These are phyloP conservation scores for Boechera retrofracta DNA, from an alignment of 345 rosid genomes.

Conservation along the genomic window DNA sequence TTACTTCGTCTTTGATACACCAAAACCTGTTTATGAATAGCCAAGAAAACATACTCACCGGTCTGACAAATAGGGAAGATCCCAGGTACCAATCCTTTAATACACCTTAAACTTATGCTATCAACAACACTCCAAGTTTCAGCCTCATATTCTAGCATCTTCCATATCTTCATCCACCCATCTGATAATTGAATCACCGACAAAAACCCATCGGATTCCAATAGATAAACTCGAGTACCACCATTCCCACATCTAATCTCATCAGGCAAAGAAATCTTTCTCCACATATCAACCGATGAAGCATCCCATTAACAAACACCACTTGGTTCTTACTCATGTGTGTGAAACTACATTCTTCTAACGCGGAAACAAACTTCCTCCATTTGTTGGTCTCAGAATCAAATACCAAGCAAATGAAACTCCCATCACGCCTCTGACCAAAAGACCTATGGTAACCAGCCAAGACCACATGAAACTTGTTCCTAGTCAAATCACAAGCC, in stretches of 20 bases:
- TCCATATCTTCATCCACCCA: conserved; percentile 83
- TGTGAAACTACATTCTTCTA: conserved; percentile 64
- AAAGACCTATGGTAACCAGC: conserved; percentile 84
- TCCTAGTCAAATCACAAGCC: conserved; percentile 54
- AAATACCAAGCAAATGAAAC: conserved; percentile 73
- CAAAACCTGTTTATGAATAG: conserved; percentile 78
- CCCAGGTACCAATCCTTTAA: conserved; percentile 72
- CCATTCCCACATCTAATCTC: conserved; percentile 58
- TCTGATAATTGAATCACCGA: conserved; percentile 77
- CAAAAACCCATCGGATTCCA: conserved; percentile 70
- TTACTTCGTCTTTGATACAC: conserved; percentile 64
- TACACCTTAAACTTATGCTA: conserved; percentile 76
- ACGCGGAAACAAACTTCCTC: conserved; percentile 76
- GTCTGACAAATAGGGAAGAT: conserved; percentile 81
- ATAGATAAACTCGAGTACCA: conserved; percentile 61
- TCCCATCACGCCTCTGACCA: conserved; percentile 82
- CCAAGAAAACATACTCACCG: conserved; percentile 65
- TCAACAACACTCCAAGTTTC: conserved; percentile 70
- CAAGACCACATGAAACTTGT: conserved; percentile 69
- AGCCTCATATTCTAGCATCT: conserved; percentile 60
- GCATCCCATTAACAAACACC: conserved; percentile 69
- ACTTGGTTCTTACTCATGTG: conserved; percentile 85
- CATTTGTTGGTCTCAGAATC: conserved; percentile 79
- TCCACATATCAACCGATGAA: conserved; percentile 85
- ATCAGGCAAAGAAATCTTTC: conserved; percentile 72